Evolutionary conservation across 176 grass and related monocot species (phyloP).

Genomic region (Musa itinerans): DNA sequence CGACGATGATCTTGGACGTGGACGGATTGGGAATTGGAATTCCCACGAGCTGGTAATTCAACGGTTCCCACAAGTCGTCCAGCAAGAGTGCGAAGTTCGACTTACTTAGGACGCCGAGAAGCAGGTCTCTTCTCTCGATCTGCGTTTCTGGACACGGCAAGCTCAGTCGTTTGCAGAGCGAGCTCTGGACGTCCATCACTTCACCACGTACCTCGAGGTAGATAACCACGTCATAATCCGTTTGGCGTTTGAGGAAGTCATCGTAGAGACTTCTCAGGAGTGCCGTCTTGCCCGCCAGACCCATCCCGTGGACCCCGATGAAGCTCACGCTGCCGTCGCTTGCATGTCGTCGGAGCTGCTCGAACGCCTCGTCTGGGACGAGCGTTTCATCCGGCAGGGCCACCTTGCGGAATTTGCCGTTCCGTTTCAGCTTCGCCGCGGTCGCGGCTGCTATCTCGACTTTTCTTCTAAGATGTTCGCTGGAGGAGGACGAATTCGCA

Average conservation of each 20-base stretch:
- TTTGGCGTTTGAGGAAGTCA: slow-evolving; percentile 41
- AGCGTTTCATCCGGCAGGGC: slow-evolving; percentile 15
- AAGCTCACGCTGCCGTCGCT: slow-evolving; percentile 36
- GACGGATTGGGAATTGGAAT: slow-evolving; percentile 53
- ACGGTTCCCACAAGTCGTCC: slow-evolving; percentile 73
- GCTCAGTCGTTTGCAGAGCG: slow-evolving; percentile 47
- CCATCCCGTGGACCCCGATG: slow-evolving; percentile 77
- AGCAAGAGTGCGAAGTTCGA: slow-evolving; percentile 72
- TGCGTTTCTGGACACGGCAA: slow-evolving; percentile 55
- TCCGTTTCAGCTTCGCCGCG: neutral
- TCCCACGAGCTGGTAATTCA: slow-evolving; percentile 58
- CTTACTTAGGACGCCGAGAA: slow-evolving; percentile 34
- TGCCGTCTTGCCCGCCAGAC: slow-evolving; percentile 70
- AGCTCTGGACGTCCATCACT: slow-evolving; percentile 48
- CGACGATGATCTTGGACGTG: slow-evolving; percentile 68
- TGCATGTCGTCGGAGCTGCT: slow-evolving; percentile 34
- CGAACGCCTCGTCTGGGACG: slow-evolving; percentile 38
- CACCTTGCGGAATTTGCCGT: neutral
- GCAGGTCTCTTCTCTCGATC: slow-evolving; percentile 29
- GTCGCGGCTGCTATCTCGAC: neutral
- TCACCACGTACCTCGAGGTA: slow-evolving; percentile 47
- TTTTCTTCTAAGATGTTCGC: neutral
- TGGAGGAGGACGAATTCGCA: neutral
- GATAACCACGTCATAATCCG: slow-evolving; percentile 50
- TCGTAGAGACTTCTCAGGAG: slow-evolving; percentile 80